Base-by-base conservation (phyloP, 2,329 filamentous ascomycete genomes). In the Cladosporium sp. region DNA sequence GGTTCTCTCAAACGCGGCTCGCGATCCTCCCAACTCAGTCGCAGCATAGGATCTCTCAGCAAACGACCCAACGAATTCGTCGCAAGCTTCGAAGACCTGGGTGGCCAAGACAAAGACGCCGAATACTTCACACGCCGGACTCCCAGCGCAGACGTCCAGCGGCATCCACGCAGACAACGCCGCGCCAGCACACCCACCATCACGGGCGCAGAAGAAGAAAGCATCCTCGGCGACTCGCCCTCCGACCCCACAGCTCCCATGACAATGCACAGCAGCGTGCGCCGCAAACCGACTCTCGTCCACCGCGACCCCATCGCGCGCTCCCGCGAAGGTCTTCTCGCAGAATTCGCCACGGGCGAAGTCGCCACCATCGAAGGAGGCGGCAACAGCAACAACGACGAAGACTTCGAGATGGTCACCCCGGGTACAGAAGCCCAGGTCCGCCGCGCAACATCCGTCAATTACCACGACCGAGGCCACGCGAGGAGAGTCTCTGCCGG, bases 401-500 rank as follows among this genome's bases (percentile, higher is more conserved):
- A 60, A 8, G 52, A 55, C 3, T 42, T 47, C 11, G 56, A 58
- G 13, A 50, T 50, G 13, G 54, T 56, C 11, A 52, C 52, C 4
- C 51, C 56, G 11, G 42, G 49, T 2, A 54, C 55, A 7, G 52
- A 53, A 19, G 50, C 63, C 12, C 60, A 70, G 45, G 59, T 83
- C 22, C 79, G 83, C 59, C 82, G 85, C 58, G 87, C 88, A 22
- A 83, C 77, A 45, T 92, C 85, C 66, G 74, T 92, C 51, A 80
- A 85, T 53, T 73, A 86, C 43, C 79, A 80, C 51, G 53, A 53
- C 20, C 80, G 76, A 59, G 74, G 77, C 8, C 86, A 91, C 59
- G 79, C 74, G 16, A 78, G 84, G 48, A 85, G 85, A 55, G 83
- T 90, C 61, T 91, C 86, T 61, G 85, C 86, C 38, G 87, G 87